These are phyloP conservation scores for Penicillium turbatum DNA, from an alignment of 495 filamentous ascomycete genomes.

Conservation along the genomic window DNA sequence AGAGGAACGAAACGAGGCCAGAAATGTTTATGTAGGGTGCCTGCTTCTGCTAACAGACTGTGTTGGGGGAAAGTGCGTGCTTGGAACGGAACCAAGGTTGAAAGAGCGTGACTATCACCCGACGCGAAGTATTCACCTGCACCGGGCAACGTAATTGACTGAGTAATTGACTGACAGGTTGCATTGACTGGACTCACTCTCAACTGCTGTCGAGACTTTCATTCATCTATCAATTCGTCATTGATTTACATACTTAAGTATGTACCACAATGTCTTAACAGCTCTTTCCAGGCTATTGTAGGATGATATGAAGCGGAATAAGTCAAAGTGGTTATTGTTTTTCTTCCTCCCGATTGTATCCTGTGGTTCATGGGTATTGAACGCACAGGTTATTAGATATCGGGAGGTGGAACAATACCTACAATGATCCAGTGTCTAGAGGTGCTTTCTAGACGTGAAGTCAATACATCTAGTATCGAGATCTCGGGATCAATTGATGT, in stretches of 20 bases:
- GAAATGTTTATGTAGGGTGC: background rate
- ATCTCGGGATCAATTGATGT: background rate
- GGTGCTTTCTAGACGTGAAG: too few relatives aligned
- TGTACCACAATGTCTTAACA: constrained; percentile 45
- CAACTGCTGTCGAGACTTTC: background rate
- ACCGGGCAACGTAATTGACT: too few relatives aligned
- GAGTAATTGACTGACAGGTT: too few relatives aligned
- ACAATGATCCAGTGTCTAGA: too few relatives aligned
- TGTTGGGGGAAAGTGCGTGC: background rate
- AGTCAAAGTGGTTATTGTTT: constrained; percentile 45
- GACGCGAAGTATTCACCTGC: too few relatives aligned
- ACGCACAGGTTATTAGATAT: constrained; percentile 69
- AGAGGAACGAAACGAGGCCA: background rate
- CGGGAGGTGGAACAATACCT: constrained; percentile 57
- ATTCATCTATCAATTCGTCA: background rate
- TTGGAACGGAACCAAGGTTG: too few relatives aligned
- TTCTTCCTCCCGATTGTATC: constrained; percentile 71
- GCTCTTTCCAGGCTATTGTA: constrained; percentile 39
- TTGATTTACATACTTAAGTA: background rate
- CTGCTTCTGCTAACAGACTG: background rate
- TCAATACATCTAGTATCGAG: too few relatives aligned
- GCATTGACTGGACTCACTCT: too few relatives aligned
- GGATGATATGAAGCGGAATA: constrained; percentile 48
- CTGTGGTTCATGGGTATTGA: constrained; percentile 46
- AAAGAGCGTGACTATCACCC: too few relatives aligned